These are phyloP conservation scores for Aphanomyces cochlioides DNA, from an alignment of 352 stramenopile genomes.

Conservation along the genomic window DNA sequence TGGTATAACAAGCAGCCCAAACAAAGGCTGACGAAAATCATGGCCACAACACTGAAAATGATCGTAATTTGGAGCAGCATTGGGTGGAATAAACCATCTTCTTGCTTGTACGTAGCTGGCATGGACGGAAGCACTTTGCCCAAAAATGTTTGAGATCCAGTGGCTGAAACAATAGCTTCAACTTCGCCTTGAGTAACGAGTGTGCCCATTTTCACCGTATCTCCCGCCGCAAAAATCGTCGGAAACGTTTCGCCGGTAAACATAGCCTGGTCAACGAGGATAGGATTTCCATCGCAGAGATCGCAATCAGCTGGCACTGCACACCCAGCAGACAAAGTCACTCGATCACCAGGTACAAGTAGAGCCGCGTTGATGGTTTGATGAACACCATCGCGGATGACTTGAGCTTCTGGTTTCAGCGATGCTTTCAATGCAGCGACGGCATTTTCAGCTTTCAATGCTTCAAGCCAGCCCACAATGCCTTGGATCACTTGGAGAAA, in stretches of 20 bases:
- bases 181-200: conserved; percentile 86
- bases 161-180: conserved; percentile 88
- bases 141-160: conserved; percentile 90
- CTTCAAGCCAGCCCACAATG: conserved; percentile 67
- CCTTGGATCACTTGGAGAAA: conserved; percentile 70
- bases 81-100: neutral
- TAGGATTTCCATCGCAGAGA: conserved; percentile 67
- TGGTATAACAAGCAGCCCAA: conserved; percentile 84
- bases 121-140: conserved; percentile 48
- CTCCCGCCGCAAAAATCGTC: conserved; percentile 71
- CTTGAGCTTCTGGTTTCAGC: conserved; percentile 79
- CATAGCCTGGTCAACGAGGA: conserved; percentile 89
- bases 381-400: conserved; percentile 87
- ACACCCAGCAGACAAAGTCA: conserved; percentile 86
- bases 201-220: conserved; percentile 86
- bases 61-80: conserved; percentile 84
- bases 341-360: conserved; percentile 92
- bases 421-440: conserved; percentile 82
- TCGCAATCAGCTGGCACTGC: conserved; percentile 91
- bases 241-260: conserved; percentile 95
- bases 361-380: conserved; percentile 83
- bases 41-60: conserved; percentile 81
- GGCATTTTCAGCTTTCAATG: conserved; percentile 78
- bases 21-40: conserved; percentile 84
- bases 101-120: conserved; percentile 17